These are phyloP conservation scores for Leishmania turanica DNA, from an alignment of 208 protist species.

Conservation along the genomic window DNA sequence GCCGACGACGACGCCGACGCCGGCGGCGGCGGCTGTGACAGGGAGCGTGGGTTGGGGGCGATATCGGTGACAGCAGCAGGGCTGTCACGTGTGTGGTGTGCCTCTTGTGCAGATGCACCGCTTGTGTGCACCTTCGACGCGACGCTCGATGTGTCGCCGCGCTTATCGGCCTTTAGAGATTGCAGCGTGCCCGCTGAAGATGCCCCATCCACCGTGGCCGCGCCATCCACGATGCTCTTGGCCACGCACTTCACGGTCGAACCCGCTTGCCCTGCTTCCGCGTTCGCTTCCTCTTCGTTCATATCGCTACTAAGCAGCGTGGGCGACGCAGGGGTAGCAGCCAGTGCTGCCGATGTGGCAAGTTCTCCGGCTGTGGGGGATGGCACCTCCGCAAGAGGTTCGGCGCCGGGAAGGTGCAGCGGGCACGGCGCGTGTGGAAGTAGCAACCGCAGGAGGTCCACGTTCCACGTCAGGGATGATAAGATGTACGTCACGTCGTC, in stretches of 20 bases:
- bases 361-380: not conserved
- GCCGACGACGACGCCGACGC: not conserved
- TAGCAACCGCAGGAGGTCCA: slow-evolving; percentile 63
- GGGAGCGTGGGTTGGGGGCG: not conserved
- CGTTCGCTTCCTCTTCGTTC: slow-evolving; percentile 1
- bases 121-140: not conserved
- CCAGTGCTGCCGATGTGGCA: not conserved
- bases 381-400: not conserved
- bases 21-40: not conserved
- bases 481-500: slow-evolving; percentile 64
- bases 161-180: not conserved
- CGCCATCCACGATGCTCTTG: not conserved
- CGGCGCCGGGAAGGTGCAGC: slow-evolving; percentile 17
- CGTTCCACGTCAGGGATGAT: slow-evolving; percentile 66
- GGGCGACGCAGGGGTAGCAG: not conserved
- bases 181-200: not conserved
- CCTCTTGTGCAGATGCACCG: not conserved
- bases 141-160: not conserved
- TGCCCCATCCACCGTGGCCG: not conserved
- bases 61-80: not conserved
- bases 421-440: slow-evolving; percentile 54
- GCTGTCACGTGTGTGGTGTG: not conserved
- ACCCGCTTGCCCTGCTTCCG: not conserved
- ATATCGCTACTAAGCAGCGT: not conserved
- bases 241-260: not conserved